Evolutionary conservation across 768 basidiomycete genomes (phyloP).

Genomic region (Daedalea quercina): DNA sequence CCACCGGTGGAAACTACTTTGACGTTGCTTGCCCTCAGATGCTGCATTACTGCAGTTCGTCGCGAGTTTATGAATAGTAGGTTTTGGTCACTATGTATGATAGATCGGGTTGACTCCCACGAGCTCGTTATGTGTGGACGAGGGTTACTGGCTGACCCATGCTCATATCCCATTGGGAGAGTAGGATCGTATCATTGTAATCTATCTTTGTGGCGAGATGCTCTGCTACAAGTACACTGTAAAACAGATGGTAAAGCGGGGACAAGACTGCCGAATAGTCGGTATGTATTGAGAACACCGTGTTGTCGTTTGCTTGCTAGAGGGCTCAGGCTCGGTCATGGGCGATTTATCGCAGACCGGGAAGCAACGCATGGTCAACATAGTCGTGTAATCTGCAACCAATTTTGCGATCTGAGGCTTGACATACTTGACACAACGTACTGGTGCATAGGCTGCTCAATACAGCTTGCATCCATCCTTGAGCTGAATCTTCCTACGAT

Average conservation of each 20-base stretch:
- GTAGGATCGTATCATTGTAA: constrained; percentile 15
- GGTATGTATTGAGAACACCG: constrained; percentile 15
- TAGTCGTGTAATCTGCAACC: constrained; percentile 26
- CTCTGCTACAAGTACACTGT: constrained; percentile 38
- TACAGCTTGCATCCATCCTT: background rate
- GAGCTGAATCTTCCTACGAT: background rate
- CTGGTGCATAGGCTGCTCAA: background rate
- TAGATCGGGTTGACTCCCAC: background rate
- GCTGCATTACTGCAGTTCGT: constrained; percentile 3
- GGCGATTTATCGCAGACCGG: constrained; percentile 27
- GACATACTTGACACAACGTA: constrained; percentile 28
- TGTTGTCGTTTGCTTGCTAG: background rate
- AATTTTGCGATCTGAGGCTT: constrained; percentile 37
- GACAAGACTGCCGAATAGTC: constrained; percentile 34
- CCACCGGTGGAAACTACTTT: background rate
- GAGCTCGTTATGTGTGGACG: too few species aligned
- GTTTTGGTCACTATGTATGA: background rate
- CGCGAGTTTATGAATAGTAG: constrained; percentile 4
- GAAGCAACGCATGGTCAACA: constrained; percentile 17
- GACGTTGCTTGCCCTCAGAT: background rate
- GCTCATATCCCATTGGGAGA: background rate
- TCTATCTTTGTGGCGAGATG: constrained; percentile 35
- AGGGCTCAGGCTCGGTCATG: background rate
- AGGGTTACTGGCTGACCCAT: background rate
- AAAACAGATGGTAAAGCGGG: constrained; percentile 36